Evolutionary conservation across 1,284 basidiomycete species (phyloP), one percentile per base, ranked within the genome.

Genomic region (Boletus mariae): DNA sequence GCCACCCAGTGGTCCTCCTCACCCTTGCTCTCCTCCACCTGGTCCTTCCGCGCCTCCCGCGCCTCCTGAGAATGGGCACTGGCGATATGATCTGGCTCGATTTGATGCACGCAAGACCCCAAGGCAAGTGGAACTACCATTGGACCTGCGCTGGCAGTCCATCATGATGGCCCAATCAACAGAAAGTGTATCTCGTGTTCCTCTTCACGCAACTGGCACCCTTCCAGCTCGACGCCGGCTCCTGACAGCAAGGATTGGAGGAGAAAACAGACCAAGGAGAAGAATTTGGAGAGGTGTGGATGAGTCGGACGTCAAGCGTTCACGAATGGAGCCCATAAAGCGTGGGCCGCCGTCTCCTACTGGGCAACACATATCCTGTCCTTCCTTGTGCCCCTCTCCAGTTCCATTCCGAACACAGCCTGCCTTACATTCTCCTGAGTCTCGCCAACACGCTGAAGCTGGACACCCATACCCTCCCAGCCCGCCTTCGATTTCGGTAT

Each of bases 401-500:
- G 82, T 82, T 48, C 87, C 87, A 12, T 86, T 89, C 78, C 78
- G 83, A 59, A 82, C 78, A 6, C 87, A 87, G 61, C 82, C 83
- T 7, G 70, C 78, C 15, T 81, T 85, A 5, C 80, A 74, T 59
- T 83, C 83, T 13, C 84, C 85, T 5, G 84, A 87, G 67, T 74
- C 75, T 12, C 79, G 82, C 34, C 78, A 78, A 53, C 77, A 63
- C 4, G 54, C 55, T 17, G 69, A 73, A n/a, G 42, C 71, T 38
- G 57, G 57, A 25, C 65, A 67, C 45, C 65, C 75, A 26, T 84
- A 79, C 61, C 74, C 79, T 29, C 69, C 79, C 28, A 82, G 78
- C 59, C 80, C 81, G 2, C 75, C 80, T 1, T 10, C 75, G 26
- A 68, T 86, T 12, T 78, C 81, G 20, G 74, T 77, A 37, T 77